Conservation (phyloP, 2,329 filamentous ascomycete genomes). For the Aspergillus thermomutatus region DNA sequence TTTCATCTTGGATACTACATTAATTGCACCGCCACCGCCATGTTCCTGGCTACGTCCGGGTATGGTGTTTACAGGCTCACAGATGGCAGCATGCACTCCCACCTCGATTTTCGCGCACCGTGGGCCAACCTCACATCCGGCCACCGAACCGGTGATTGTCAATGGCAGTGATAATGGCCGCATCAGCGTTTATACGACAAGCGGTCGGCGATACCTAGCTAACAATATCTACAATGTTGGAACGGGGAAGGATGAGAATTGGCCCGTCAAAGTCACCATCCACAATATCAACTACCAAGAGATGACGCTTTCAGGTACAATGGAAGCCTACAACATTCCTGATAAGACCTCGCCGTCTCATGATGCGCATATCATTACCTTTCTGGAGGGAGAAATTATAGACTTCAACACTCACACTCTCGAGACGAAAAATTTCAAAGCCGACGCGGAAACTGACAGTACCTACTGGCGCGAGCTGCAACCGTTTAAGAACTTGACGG, state of each 20-base stretch:
- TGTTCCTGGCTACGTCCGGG: constrained; percentile 63
- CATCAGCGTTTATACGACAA: constrained; percentile 36
- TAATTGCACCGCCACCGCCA: constrained; percentile 48
- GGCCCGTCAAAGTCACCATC: constrained; percentile 66
- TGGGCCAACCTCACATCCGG: constrained; percentile 21
- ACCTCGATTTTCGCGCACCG: constrained; percentile 30
- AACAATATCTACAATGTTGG: constrained; percentile 23
- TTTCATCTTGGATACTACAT: constrained; percentile 55
- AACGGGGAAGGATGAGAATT: constrained; percentile 52
- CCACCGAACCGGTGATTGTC: constrained; percentile 33
- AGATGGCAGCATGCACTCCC: constrained; percentile 50
- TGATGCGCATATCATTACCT: constrained; percentile 58
- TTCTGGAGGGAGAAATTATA: constrained; percentile 66
- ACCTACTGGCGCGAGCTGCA: constrained; percentile 49
- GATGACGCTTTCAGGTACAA: constrained; percentile 64
- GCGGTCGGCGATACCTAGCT: constrained; percentile 35
- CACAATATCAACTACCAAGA: constrained; percentile 58
- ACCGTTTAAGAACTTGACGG: constrained; percentile 45
- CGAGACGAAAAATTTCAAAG: constrained; percentile 47
- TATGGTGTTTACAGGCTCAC: constrained; percentile 58
- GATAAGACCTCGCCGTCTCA: constrained; percentile 44
- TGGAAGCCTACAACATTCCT: constrained; percentile 68
- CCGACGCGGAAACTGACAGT: constrained; percentile 45
- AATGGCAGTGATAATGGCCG: constrained; percentile 33
- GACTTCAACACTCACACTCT: constrained; percentile 55